Percentiles rank a stretch among this genome's conserved stretches.
phyloP scores from a whole-genome alignment of 2,329 filamentous ascomycete species.

The Orbilia brochopaga region DNA sequence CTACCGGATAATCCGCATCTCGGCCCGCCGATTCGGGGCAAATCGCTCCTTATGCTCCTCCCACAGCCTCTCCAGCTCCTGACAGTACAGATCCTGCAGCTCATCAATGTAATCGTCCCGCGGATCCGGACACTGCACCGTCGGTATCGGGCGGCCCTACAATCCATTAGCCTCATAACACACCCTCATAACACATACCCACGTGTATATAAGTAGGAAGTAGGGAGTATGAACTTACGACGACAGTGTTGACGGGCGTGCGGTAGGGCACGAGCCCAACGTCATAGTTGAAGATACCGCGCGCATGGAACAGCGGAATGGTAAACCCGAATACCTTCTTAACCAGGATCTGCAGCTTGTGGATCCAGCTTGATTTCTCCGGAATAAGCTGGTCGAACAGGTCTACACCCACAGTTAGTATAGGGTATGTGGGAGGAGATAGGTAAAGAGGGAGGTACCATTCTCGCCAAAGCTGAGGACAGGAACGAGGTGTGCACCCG shows the following conservation, averaged over 20 bases:
- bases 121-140: conserved; percentile 67
- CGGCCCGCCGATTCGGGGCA: conserved; percentile 67
- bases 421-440: not conserved
- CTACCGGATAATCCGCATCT: conserved; percentile 73
- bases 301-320: conserved; percentile 82
- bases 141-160: conserved; percentile 62
- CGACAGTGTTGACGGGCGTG: conserved; percentile 80
- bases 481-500: conserved; percentile 91
- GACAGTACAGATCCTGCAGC: conserved; percentile 78
- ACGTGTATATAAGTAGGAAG: conserved; percentile 60
- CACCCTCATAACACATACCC: conserved; percentile 67
- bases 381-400: conserved; percentile 88
- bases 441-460: conserved; percentile 61
- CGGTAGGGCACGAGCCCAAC: conserved; percentile 95
- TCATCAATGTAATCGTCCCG: conserved; percentile 77
- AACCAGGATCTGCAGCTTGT: conserved; percentile 79
- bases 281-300: conserved; percentile 94
- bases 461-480: conserved; percentile 95
- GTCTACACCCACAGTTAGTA: conserved; percentile 31
- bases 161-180: conserved; percentile 3
- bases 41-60: conserved; percentile 79
- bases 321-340: conserved; percentile 92
- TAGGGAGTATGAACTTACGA: conserved; percentile 21
- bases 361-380: conserved; percentile 76
- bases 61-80: conserved; percentile 76